Evolutionary conservation across 352 stramenopile genomes (phyloP), one percentile per base, ranked within the genome.

Genomic region (Lagenidium giganteum): DNA sequence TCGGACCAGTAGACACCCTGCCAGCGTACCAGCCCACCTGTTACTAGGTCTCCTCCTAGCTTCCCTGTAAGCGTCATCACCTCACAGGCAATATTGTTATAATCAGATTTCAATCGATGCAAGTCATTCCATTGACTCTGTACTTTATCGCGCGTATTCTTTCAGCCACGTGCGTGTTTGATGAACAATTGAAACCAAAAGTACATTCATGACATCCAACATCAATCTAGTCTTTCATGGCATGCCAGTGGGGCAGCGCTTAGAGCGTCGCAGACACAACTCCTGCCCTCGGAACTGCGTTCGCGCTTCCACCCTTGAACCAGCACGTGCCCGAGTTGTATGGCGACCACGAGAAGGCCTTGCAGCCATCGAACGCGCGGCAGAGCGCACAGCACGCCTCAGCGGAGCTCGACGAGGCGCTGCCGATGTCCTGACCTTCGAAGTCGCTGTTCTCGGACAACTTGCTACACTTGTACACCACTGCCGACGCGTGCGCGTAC

Each of bases 11-110:
- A 24, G 64, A 79, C 20, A 65, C 51, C 4, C 47, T 79, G n/a
- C 58, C 54, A 26, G 61, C 61, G 5, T 80, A 80, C 46, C 8
- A 41, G n/a, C n/a, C n/a, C n/a, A n/a, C n/a, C n/a, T n/a, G n/a
- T n/a, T n/a, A n/a, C n/a, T n/a, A n/a, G n/a, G n/a, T n/a, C n/a
- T n/a, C n/a, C n/a, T n/a, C n/a, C n/a, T n/a, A n/a, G n/a, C n/a
- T n/a, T n/a, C n/a, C n/a, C n/a, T n/a, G n/a, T n/a, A n/a, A n/a
- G n/a, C n/a, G n/a, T n/a, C n/a, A n/a, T n/a, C n/a, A n/a, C n/a
- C n/a, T n/a, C n/a, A n/a, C n/a, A n/a, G n/a, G n/a, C n/a, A n/a
- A n/a, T n/a, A n/a, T n/a, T n/a, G n/a, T n/a, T n/a, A n/a, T n/a
- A n/a, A n/a, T n/a, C n/a, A n/a, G n/a, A n/a, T n/a, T n/a, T n/a